These are phyloP conservation scores for Saccharomyces hybrid DNA, from an alignment of 1,139 yeast species.

Conservation along the genomic window DNA sequence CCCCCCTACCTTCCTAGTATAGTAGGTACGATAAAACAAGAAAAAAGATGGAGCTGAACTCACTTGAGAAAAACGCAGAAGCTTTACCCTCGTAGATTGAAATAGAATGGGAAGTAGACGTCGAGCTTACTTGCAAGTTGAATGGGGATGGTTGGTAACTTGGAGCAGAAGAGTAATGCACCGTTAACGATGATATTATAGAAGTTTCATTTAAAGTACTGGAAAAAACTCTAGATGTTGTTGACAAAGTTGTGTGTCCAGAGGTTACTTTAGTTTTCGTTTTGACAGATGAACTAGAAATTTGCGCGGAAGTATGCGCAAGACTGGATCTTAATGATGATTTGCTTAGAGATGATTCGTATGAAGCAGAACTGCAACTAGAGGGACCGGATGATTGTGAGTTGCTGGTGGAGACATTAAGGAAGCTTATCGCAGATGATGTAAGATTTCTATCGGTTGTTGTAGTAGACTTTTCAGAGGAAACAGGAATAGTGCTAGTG, in stretches of 20 bases:
- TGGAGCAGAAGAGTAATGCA: neutral
- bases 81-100: neutral
- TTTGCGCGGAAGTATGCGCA: neutral
- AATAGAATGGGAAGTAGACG: neutral
- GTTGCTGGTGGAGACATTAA: neutral
- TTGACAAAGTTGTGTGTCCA: neutral
- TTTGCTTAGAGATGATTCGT: neutral
- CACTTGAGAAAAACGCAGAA: neutral
- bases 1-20: neutral
- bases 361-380: neutral
- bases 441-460: neutral
- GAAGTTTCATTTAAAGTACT: neutral
- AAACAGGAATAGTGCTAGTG: neutral
- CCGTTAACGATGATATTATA: neutral
- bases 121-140: neutral
- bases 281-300: neutral
- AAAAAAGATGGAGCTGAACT: neutral
- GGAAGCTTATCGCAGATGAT: neutral
- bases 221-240: neutral
- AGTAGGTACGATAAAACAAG: neutral
- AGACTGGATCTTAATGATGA: neutral
- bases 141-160: neutral
- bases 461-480: neutral
- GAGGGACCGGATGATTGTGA: neutral
- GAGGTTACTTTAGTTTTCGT: neutral